phyloP scores from a whole-genome alignment of 768 basidiomycete genomes.

The Boletus speciosus region DNA sequence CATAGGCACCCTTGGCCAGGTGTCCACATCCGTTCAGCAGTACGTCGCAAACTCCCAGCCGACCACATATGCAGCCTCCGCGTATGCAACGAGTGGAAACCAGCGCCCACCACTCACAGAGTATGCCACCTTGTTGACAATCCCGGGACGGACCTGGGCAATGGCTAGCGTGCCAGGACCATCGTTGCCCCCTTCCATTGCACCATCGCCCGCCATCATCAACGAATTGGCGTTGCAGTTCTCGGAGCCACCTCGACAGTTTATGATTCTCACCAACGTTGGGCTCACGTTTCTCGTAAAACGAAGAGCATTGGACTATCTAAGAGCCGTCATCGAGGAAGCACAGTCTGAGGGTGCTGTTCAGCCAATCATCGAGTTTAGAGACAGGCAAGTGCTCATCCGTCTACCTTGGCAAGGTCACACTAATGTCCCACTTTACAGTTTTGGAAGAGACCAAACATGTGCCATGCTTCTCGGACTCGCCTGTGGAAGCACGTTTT shows the following conservation, averaged over 20 bases:
- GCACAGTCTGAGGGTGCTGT: constrained; percentile 72
- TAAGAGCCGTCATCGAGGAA: constrained; percentile 79
- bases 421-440: constrained; percentile 29
- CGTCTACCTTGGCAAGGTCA: neutral
- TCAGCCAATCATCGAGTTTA: constrained; percentile 79
- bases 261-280: constrained; percentile 84
- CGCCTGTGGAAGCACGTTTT: constrained; percentile 78
- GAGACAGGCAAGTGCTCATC: constrained; percentile 57
- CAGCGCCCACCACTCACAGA: constrained; percentile 70
- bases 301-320: constrained; percentile 79
- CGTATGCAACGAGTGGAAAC: constrained; percentile 39
- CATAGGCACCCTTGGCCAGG: constrained; percentile 65
- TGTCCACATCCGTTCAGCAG: constrained; percentile 43
- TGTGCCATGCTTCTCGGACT: constrained; percentile 89
- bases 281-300: constrained; percentile 80
- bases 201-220: constrained; percentile 51
- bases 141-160: constrained; percentile 83
- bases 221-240: constrained; percentile 86
- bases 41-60: constrained; percentile 33
- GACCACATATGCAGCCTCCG: constrained; percentile 37
- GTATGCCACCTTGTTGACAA: constrained; percentile 69
- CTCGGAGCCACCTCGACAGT: constrained; percentile 69
- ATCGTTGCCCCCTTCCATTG: constrained; percentile 32
- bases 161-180: constrained; percentile 55
- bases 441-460: constrained; percentile 89